Evolutionary conservation across 139 green algal species (phyloP).

Genomic region (Choricystis sp.): DNA sequence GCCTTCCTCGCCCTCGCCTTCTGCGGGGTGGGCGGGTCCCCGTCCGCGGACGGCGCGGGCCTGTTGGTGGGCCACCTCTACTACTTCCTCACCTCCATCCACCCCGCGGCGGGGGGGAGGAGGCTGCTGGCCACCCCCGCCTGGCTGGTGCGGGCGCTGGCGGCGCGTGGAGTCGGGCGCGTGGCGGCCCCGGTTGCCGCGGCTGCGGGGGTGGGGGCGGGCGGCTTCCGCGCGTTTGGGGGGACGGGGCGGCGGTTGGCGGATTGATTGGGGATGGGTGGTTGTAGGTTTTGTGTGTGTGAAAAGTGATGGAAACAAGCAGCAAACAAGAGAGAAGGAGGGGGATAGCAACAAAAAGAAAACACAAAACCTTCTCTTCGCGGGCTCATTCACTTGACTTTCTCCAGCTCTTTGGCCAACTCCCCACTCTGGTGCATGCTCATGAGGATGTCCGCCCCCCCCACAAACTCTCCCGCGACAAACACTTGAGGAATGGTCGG

Average conservation of each 20-base stretch:
- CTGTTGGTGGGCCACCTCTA: neutral
- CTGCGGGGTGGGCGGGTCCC: neutral
- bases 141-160: neutral
- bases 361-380: neutral
- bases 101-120: neutral
- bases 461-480: neutral
- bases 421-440: neutral
- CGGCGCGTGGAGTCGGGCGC: neutral
- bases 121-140: neutral
- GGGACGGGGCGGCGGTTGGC: neutral
- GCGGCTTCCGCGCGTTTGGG: neutral
- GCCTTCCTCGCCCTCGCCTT: neutral
- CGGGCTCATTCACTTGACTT: too few relatives aligned
- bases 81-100: neutral
- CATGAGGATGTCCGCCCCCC: neutral
- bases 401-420: neutral
- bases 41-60: too few relatives aligned
- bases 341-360: too few relatives aligned
- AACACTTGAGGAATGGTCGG: constrained; percentile 83
- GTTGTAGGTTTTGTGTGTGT: too few relatives aligned
- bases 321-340: too few relatives aligned
- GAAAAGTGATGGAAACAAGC: too few relatives aligned
- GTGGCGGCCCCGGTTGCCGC: neutral
- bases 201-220: neutral
- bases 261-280: too few relatives aligned